These are phyloP conservation scores for Pseudogymnoascus sp. DNA, from an alignment of 2,329 filamentous ascomycete species.

Conservation along the genomic window DNA sequence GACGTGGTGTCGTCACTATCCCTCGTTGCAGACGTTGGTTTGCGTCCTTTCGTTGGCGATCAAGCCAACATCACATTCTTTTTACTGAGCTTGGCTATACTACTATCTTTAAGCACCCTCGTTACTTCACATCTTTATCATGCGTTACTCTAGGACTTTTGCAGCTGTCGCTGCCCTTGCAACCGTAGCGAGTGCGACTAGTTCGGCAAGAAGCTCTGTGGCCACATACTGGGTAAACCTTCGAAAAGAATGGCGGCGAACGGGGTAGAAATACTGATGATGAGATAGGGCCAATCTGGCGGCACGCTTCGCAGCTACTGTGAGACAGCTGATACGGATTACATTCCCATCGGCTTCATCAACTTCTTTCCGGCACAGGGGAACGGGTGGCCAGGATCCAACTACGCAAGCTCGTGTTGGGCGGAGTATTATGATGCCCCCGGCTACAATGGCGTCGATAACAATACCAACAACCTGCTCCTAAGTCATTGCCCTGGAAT, in stretches of 20 bases:
- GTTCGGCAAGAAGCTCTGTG: not conserved
- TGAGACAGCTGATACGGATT: conserved; percentile 33
- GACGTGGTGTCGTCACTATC: not conserved
- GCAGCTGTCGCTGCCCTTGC: not conserved
- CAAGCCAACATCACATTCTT: conserved; percentile 1
- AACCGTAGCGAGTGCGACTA: not conserved
- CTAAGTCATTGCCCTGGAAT: conserved; percentile 30
- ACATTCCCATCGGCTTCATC: conserved; percentile 38
- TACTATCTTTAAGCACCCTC: not conserved
- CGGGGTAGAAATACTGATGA: not conserved
- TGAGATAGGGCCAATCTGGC: not conserved
- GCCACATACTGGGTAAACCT: not conserved
- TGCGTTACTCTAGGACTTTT: not conserved
- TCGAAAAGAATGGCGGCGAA: not conserved
- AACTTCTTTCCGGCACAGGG: conserved; percentile 35
- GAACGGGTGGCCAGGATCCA: conserved; percentile 35
- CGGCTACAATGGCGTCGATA: conserved; percentile 28
- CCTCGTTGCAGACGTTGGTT: not conserved
- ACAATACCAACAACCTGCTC: conserved; percentile 28
- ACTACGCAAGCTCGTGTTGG: conserved; percentile 38
- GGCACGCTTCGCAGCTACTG: conserved; percentile 26
- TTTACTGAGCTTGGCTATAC: not conserved
- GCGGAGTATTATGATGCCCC: conserved; percentile 27
- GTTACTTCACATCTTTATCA: not conserved
- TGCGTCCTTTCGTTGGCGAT: not conserved